Conservation (phyloP, 1,139 yeast genomes). For the Hemisphaericaspora xylofermentans region DNA sequence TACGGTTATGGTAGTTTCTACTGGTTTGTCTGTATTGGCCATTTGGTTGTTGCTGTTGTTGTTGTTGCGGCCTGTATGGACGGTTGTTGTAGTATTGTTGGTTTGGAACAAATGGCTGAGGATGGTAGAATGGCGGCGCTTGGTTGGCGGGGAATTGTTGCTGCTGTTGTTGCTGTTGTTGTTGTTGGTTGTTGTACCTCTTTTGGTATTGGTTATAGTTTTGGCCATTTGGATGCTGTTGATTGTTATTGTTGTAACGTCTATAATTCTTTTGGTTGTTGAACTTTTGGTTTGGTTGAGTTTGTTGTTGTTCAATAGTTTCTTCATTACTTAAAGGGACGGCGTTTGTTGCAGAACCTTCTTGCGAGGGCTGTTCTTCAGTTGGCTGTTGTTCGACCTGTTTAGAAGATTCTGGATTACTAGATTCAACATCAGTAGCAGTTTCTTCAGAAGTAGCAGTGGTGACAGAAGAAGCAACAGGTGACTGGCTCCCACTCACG, state of each 20-base stretch:
- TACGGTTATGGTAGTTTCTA: conserved; percentile 14
- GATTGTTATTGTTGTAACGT: conserved; percentile 10
- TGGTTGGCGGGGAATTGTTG: conserved; percentile 16
- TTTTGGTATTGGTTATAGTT: conserved; percentile 17
- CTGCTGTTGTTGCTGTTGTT: conserved; percentile 15
- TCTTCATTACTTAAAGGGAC: too few species aligned
- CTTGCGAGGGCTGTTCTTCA: background rate
- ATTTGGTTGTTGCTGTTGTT: conserved; percentile 2
- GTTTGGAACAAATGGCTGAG: conserved; percentile 26
- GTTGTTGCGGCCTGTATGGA: conserved; percentile 23
- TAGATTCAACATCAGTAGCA: conserved; percentile 3
- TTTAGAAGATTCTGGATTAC: background rate
- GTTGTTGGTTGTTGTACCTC: conserved; percentile 13
- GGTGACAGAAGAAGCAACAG: background rate
- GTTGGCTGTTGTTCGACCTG: background rate
- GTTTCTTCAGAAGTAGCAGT: conserved; percentile 6
- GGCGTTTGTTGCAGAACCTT: background rate
- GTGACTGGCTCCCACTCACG: conserved; percentile 1
- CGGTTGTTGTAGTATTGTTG: conserved; percentile 24
- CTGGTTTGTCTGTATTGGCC: conserved; percentile 11
- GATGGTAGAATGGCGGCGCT: conserved; percentile 21
- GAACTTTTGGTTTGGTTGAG: conserved; percentile 5
- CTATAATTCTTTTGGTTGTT: conserved; percentile 20
- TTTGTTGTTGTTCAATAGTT: conserved; percentile 2
- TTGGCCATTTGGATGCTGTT: conserved; percentile 8